Base-by-base conservation (phyloP, 1,284 basidiomycete genomes). In the Sporisorium scitamineum region DNA sequence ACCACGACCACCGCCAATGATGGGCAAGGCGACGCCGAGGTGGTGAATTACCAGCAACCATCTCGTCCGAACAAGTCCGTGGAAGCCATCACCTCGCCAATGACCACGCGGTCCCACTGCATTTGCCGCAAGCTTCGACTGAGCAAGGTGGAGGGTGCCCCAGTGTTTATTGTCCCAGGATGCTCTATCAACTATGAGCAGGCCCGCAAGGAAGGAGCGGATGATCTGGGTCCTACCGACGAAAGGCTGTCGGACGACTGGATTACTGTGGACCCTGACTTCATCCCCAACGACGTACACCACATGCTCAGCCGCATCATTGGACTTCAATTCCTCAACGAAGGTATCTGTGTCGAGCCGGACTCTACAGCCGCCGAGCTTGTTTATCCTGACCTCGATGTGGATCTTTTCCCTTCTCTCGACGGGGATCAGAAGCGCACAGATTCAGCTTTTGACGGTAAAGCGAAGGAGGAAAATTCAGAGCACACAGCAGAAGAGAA, bases 301-400 rank as follows among this genome's bases (percentile, higher is more conserved):
- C 70, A 78, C 52, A 56, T 45, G 41, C 76, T 78, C 34, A 75
- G 72, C 54, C 72, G 76, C 45, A 66, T 78, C 53, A 58, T 78
- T 16, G 72, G 76, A 27, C 45, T 78, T 14, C 64, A 70, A 22
- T 71, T 78, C 22, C 58, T 78, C 18, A 61, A 61, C 14, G 76
- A 78, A 44, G 67, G 70, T 10, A 70, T 70, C 37, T 68, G 64
- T 31, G 72, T 52, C 2, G 72, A 75, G 60, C 69, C 76, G 7
- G 51, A 51, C 27, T 68, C 69, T 9, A 53, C 63, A 16, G 74
- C 74, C 3, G 69, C 65, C n/a, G 29, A 66, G 16, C 32, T 76
- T 31, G 42, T 76, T 27, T 29, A 54, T 13, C 24, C 66, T 1
- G 66, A 74, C 22, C 41, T 64, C 20, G 57, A 63, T 18, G 29